Base-by-base conservation (phyloP, 2,329 filamentous ascomycete species). In the Trichophyton simii region DNA sequence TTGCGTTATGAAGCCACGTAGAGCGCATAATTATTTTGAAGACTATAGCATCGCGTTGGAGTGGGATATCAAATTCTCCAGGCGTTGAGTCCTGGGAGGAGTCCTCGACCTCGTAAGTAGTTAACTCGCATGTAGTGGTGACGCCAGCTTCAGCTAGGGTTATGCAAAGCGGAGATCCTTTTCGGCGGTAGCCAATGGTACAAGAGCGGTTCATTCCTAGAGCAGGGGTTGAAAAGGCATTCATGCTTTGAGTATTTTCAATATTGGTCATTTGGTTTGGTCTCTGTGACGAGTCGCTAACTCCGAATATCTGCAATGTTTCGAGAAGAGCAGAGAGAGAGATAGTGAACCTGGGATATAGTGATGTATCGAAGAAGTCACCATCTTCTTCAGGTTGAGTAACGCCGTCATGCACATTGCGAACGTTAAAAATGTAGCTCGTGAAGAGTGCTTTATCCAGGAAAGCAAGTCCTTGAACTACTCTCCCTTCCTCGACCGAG, bases 11-110 rank as follows among this genome's bases (percentile, higher is more conserved):
- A 20, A 81, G 70, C 77, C 76, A 80, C 60, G 75, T 70, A 41
- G 76, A 77, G n/a, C 72, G 88, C 88, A 96, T 96, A 71, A 99
- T 97, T 63, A 96, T 90, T 72, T 97, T 99, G 77, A 96, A 88
- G 7, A 84, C 80, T 7, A 97, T 79, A 59, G 86, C 83, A 58
- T 90, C 83, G 36, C 91, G 84, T 69, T 92, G 85, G 66, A 99
- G 90, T 0, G 92, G 94, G 54, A 99, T 97, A 61, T 76, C 74
- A 18, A 69, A 61, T 61, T 75, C 73, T 44, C 69, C 66, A 25
- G 59, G 62, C 41, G 60, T 57, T 44, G 65, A 63, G 9, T 66
- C 67, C 31, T 66, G 65, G 59, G 91, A 87, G 59, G 91, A 87
- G 15, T 83, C 81, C 48, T 90, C 86, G 15, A 88, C 83, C 58